Base-by-base conservation (phyloP, 371 early-diverging fungal species). In the Mitosporidium daphniae region DNA sequence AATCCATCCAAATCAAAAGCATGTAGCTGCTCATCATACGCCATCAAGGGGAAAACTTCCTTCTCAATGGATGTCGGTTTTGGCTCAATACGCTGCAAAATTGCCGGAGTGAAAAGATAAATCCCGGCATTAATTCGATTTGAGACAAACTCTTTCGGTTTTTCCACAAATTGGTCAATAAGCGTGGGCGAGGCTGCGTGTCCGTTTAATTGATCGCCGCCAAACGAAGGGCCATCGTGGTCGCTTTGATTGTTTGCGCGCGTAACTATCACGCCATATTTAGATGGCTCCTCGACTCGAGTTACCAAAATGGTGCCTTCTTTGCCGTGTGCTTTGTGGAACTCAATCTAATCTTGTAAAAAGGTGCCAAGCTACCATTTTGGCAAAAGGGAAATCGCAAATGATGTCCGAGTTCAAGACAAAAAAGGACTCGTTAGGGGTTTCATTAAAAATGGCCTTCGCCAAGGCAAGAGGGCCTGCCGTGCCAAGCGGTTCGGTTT, bases 71-170 rank as follows among this genome's bases (percentile, higher is more conserved):
- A 75, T 7, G 75, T 84, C 8, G 84, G 84, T 8, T 20, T 39
- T 34, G 65, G 48, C 51, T 67, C 55, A 35, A 95, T 82, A 33
- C 82, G 63, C 26, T 80, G 52, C 27, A 97, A 45, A 11, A 97
- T 61, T 20, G 52, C 32, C n/a, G 73, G 71, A 39, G 52, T 69
- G 44, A 97, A 71, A 28, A 93, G 67, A 47, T 97, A 97, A 34
- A 97, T 70, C 31, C 97, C 97, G 19, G 94, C 97, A 48, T 97
- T 97, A 51, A 97, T 91, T 47, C 70, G 61, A 55, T 80, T 75
- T 31, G 64, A 56, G 21, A 86, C 74, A 37, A 61, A 84, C 30
- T 61, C 64, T 26, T 63, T 55, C 10, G 97, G 97, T 48, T 97
- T 97, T 47, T 97, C 97, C 14, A 91, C 78, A 47, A 97, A 97